Base-by-base conservation (phyloP, 345 rosid species). In the Noccaea caerulescens region DNA sequence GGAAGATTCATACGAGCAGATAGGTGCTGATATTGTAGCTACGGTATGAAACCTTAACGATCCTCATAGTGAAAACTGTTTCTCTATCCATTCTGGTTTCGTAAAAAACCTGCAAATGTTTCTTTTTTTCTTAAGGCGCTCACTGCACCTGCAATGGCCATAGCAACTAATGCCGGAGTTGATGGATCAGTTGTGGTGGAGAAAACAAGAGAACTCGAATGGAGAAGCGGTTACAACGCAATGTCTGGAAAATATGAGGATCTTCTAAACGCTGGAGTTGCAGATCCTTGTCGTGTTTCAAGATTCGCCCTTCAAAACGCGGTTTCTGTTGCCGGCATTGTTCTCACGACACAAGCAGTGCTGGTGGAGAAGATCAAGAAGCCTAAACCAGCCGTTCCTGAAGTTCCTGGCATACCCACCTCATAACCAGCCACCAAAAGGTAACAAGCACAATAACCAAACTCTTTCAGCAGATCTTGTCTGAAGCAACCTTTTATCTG, bases 341-440 rank as follows among this genome's bases (percentile, higher is more conserved):
- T 88, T 63, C 84, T 88, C 60, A 90, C 91, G 33, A 87, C 97
- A 49, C 89, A 88, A 87, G 98, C 98, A n/a, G 84, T 81, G 47
- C 37, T 93, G 27, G 91, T 86, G 47, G 96, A 93, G 44, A 90
- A 86, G 61, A 78, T 64, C 66, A 93, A 76, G 84, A 58, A 51
- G 71, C 86, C 88, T 56, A 77, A 83, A 77, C 91, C 96, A 13
- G 73, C 74, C 8, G 59, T 87, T 57, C 96, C 93, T 25, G 66
- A 47, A 45, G 77, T 93, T 72, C 98, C 98, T 9, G 96, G 98
- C 70, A 86, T 93, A 63, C 76, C 82, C 58, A 82, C 89, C 7
- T 58, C 62, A 72, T 70, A 39, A 59, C 32, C 32, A 30, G 61
- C 58, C 50, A 70, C 23, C 33, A 32, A 25, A 25, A 66, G 66